These are phyloP conservation scores for Fusarium begoniae DNA, from an alignment of 2,329 filamentous ascomycete genomes.

Conservation along the genomic window DNA sequence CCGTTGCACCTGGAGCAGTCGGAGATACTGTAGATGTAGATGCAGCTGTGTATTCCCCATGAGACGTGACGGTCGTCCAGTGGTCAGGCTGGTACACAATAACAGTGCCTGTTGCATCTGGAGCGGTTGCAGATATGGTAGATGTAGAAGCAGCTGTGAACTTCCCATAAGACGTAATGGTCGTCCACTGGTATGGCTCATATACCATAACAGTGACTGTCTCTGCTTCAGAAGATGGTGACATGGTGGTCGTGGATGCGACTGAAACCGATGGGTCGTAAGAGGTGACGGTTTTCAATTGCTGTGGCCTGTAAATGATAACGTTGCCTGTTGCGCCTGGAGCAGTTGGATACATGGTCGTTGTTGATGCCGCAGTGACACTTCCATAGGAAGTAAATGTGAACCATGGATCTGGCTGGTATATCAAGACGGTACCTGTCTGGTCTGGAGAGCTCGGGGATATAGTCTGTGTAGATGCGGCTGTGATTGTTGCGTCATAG, in stretches of 20 bases:
- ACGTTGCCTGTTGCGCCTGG: neutral
- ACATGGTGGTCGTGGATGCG: neutral
- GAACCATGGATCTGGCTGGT: neutral
- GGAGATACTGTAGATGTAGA: neutral
- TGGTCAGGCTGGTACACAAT: neutral
- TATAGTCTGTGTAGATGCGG: neutral
- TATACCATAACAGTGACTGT: neutral
- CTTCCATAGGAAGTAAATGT: neutral
- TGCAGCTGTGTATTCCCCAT: neutral
- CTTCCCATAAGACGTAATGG: fast-evolving
- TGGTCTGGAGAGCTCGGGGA: neutral
- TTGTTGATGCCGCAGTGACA: neutral
- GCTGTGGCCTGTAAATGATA: neutral
- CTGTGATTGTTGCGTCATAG: neutral
- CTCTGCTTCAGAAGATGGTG: neutral
- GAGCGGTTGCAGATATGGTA: neutral
- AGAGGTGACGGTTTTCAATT: neutral
- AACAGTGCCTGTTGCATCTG: neutral
- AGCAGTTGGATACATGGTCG: fast-evolving
- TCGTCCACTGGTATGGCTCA: neutral
- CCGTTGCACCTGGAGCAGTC: neutral
- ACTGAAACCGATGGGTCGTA: neutral
- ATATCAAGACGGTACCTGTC: neutral
- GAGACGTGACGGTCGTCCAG: neutral
- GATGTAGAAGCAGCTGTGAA: neutral